These are phyloP conservation scores for Cinnamomum micranthum DNA, from an alignment of 164 flowering plant species.

Conservation along the genomic window DNA sequence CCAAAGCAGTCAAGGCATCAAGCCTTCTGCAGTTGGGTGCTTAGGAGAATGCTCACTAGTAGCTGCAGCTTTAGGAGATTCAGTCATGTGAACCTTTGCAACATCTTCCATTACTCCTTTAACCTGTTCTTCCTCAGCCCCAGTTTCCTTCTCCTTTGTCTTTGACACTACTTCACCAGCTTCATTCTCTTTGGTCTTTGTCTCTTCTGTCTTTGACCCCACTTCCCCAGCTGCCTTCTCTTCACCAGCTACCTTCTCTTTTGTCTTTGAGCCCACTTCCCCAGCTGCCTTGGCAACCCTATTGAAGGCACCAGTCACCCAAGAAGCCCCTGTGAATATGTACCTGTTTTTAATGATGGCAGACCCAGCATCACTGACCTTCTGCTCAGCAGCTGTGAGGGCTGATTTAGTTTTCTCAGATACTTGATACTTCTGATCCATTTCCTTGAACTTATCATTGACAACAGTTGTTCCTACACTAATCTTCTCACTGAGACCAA, in stretches of 20 bases:
- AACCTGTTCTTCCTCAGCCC: constrained; percentile 59
- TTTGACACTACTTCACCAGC: constrained; percentile 25
- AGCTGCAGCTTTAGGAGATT: constrained; percentile 38
- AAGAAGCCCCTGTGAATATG: constrained; percentile 65
- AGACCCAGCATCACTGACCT: constrained; percentile 78
- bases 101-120: constrained; percentile 55
- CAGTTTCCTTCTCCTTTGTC: constrained; percentile 67
- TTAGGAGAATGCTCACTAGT: background rate
- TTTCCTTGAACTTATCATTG: constrained; percentile 72
- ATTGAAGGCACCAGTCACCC: constrained; percentile 82
- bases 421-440: constrained; percentile 88
- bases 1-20: background rate
- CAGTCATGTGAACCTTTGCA: constrained; percentile 54
- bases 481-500: constrained; percentile 78
- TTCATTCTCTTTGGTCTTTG: no score
- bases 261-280: constrained; percentile 46
- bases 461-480: constrained; percentile 65
- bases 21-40: background rate
- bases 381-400: constrained; percentile 79
- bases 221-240: constrained; percentile 87
- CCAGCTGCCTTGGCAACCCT: constrained; percentile 88
- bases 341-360: constrained; percentile 86
- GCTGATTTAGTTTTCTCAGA: constrained; percentile 92
- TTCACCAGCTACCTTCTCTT: constrained; percentile 31
- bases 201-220: constrained; percentile 80